Conservation (phyloP, 1,284 basidiomycete genomes). For the Sporisorium sorghi region DNA sequence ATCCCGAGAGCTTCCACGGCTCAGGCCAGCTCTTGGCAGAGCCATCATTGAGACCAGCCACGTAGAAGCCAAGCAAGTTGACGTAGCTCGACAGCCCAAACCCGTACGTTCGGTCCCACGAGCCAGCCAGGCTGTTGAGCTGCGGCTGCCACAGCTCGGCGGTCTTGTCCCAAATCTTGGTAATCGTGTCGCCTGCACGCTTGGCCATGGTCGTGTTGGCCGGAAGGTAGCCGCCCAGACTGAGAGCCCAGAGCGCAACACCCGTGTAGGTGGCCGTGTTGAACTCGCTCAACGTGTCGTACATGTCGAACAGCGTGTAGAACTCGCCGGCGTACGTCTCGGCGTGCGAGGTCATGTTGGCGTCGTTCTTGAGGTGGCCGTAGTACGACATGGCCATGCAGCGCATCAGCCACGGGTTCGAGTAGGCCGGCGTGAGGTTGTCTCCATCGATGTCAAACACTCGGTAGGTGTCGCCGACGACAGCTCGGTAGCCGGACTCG, state of each 20-base stretch:
- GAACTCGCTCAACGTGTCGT: conserved; percentile 41
- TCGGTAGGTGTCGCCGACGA: conserved; percentile 39
- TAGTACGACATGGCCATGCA: conserved; percentile 48
- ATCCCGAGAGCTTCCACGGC: conserved; percentile 34
- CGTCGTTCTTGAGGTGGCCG: conserved; percentile 35
- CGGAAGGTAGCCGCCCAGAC: conserved; percentile 32
- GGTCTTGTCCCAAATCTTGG: conserved; percentile 46
- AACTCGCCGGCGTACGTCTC: conserved; percentile 35
- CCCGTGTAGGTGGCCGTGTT: conserved; percentile 41
- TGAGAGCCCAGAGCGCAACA: conserved; percentile 44
- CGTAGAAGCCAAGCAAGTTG: conserved; percentile 37
- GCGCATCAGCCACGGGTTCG: conserved; percentile 42
- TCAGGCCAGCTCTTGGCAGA: conserved; percentile 32
- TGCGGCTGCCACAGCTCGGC: conserved; percentile 37
- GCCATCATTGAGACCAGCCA: conserved; percentile 17
- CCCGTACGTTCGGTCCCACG: conserved; percentile 39
- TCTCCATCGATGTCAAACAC: conserved; percentile 34
- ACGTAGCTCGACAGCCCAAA: conserved; percentile 36
- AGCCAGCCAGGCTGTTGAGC: conserved; percentile 33
- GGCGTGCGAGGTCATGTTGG: conserved; percentile 39
- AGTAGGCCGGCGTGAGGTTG: conserved; percentile 39
- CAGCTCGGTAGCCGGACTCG: conserved; percentile 38
- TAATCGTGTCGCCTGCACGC: conserved; percentile 36
- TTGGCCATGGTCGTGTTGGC: conserved; percentile 38
- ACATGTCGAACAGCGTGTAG: conserved; percentile 42